phyloP scores from a whole-genome alignment of 2,329 filamentous ascomycete genomes.

The Lasiodiplodia citricola region DNA sequence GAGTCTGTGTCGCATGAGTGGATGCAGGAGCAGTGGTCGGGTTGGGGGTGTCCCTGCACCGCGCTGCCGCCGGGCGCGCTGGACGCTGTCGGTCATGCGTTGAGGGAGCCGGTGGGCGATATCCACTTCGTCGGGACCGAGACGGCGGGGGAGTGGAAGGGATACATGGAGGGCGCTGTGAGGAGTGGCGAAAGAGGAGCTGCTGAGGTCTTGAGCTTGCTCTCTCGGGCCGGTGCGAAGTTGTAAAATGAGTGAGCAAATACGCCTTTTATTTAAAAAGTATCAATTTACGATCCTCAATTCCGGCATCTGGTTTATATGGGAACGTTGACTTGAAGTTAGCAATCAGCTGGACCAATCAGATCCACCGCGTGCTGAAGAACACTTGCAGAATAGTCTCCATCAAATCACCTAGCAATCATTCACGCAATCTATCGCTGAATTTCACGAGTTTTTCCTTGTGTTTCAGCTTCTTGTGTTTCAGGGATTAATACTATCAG shows the following conservation, averaged over 20 bases:
- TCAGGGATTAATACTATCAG: no score
- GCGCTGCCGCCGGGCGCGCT: slow-evolving; percentile 26
- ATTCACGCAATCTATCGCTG: no score
- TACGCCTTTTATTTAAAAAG: neutral
- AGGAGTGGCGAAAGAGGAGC: slow-evolving; percentile 56
- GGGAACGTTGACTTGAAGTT: neutral
- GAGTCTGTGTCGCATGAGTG: slow-evolving; percentile 38
- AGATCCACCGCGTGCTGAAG: neutral
- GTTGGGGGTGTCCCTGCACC: neutral
- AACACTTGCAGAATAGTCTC: neutral
- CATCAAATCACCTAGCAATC: no score
- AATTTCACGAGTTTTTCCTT: no score
- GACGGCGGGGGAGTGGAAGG: slow-evolving; percentile 59
- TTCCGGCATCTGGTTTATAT: neutral
- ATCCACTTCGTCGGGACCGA: slow-evolving; percentile 63
- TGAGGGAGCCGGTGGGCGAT: slow-evolving; percentile 39
- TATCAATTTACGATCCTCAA: neutral
- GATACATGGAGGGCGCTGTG: slow-evolving; percentile 65
- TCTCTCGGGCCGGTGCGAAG: neutral
- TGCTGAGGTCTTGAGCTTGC: slow-evolving; percentile 47
- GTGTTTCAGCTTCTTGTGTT: no score
- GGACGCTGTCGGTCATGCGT: slow-evolving; percentile 28
- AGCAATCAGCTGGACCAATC: neutral
- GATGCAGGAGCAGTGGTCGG: slow-evolving; percentile 35
- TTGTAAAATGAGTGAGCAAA: neutral